phyloP scores from a whole-genome alignment of 805 yeast species.

The Hanseniaspora clermontiae region DNA sequence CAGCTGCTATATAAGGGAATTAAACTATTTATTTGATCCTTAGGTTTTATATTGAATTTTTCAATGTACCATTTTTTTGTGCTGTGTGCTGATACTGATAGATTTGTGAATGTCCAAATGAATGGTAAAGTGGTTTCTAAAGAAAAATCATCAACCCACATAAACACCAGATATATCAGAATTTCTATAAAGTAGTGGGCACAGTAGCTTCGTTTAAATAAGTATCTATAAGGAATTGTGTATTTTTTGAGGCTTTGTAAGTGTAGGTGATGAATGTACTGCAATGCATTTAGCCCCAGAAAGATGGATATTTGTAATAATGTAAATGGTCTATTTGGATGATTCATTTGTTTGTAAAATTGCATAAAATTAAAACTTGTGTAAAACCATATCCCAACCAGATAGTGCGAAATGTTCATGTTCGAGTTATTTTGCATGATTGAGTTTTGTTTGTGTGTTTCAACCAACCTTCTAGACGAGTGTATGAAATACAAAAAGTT shows the following conservation, averaged over 20 bases:
- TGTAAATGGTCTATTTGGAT: background rate
- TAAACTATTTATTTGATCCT: background rate
- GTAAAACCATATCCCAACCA: conserved; percentile 53
- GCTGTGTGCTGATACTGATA: conserved; percentile 5
- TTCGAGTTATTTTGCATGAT: background rate
- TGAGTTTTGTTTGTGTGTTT: conserved; percentile 1
- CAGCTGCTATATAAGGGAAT: conserved; percentile 23
- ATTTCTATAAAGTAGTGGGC: conserved; percentile 66
- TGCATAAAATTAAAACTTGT: conserved; percentile 34
- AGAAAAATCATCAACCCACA: background rate
- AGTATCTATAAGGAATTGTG: conserved; percentile 39
- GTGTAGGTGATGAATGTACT: conserved; percentile 35
- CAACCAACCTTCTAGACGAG: conserved; percentile 7
- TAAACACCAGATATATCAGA: conserved; percentile 32
- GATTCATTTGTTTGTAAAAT: conserved; percentile 19
- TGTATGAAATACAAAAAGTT: conserved; percentile 2
- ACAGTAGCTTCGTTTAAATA: conserved; percentile 41
- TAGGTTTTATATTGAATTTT: background rate
- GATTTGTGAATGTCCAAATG: conserved; percentile 6
- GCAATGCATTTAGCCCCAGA: conserved; percentile 22
- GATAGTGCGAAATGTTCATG: conserved; percentile 55
- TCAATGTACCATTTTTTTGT: conserved; percentile 5
- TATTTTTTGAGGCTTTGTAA: conserved; percentile 43
- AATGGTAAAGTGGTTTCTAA: background rate
- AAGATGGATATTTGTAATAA: conserved; percentile 19